A percentile compares a stretch with the other conserved stretches of the same genome.
phyloP scores from a whole-genome alignment of 345 rosid genomes.

The Arabidopsis suecica region DNA sequence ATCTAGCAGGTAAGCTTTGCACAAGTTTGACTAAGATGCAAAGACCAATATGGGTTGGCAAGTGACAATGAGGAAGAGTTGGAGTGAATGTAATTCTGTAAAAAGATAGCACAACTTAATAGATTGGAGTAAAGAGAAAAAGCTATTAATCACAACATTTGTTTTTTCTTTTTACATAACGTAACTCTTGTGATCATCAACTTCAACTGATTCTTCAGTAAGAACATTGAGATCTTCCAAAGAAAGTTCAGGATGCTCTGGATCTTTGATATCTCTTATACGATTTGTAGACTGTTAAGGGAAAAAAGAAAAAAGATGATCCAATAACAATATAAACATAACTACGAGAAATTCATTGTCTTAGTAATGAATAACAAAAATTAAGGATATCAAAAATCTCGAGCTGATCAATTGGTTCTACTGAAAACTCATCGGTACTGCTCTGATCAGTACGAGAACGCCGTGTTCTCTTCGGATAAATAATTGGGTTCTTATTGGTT shows the following conservation, averaged over 20 bases:
- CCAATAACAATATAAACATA: neutral
- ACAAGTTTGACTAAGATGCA: constrained; percentile 80
- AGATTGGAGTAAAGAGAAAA: neutral
- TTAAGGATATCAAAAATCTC: constrained; percentile 85
- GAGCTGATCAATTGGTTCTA: constrained; percentile 70
- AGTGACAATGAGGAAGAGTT: constrained; percentile 82
- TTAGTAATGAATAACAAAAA: neutral
- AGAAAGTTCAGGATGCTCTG: constrained; percentile 75
- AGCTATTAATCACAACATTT: neutral
- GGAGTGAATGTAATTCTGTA: constrained; percentile 84
- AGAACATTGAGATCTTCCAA: constrained; percentile 82
- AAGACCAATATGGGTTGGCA: constrained; percentile 84
- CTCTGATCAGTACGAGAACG: constrained; percentile 49
- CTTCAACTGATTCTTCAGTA: constrained; percentile 81
- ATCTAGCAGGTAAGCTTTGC: constrained; percentile 84
- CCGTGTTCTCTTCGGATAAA: constrained; percentile 65
- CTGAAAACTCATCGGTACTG: constrained; percentile 57
- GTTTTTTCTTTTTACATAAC: constrained; percentile 52
- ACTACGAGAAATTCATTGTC: neutral
- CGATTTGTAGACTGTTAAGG: constrained; percentile 66
- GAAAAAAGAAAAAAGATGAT: neutral
- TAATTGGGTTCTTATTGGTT: constrained; percentile 70
- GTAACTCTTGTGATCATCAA: constrained; percentile 60
- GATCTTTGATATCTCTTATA: constrained; percentile 90
- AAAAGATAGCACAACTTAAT: neutral